Conservation (phyloP, 257 asterid genomes). For the Jasminum sambac region DNA sequence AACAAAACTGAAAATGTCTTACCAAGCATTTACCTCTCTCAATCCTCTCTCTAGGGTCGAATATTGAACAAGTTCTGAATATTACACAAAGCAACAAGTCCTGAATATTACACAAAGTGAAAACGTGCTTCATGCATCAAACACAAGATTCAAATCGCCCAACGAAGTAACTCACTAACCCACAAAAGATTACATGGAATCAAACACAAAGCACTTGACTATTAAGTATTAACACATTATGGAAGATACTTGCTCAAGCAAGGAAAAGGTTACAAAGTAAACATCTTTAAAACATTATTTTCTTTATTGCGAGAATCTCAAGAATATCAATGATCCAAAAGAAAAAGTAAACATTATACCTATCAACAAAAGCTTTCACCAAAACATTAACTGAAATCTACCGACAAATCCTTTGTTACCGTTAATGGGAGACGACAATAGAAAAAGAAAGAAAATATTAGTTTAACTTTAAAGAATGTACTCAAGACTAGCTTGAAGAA, state of each 20-base stretch:
- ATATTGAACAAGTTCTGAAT: too few species aligned
- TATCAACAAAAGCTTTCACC: slow-evolving; percentile 32
- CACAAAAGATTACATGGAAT: too few species aligned
- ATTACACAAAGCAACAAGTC: too few species aligned
- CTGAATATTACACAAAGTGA: too few species aligned
- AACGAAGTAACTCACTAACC: too few species aligned
- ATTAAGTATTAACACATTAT: too few species aligned
- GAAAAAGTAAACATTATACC: slow-evolving; percentile 27
- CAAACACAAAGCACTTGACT: too few species aligned
- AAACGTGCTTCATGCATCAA: too few species aligned
- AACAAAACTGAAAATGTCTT: too few species aligned
- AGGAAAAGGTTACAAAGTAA: slow-evolving; percentile 9
- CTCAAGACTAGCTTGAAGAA: slow-evolving; percentile 42
- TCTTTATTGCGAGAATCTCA: slow-evolving; percentile 32
- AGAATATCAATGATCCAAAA: slow-evolving; percentile 34
- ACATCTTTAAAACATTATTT: slow-evolving; percentile 39
- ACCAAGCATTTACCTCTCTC: too few species aligned
- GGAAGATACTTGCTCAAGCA: background rate
- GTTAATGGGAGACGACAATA: slow-evolving; percentile 34
- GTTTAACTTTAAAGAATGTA: slow-evolving; percentile 35
- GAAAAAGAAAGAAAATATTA: slow-evolving; percentile 34
- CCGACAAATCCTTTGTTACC: slow-evolving; percentile 23
- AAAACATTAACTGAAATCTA: slow-evolving; percentile 31
- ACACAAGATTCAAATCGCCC: too few species aligned
- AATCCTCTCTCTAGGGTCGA: too few species aligned